Conservation (phyloP, 2,329 filamentous ascomycete genomes). For the Penicillium sp. region DNA sequence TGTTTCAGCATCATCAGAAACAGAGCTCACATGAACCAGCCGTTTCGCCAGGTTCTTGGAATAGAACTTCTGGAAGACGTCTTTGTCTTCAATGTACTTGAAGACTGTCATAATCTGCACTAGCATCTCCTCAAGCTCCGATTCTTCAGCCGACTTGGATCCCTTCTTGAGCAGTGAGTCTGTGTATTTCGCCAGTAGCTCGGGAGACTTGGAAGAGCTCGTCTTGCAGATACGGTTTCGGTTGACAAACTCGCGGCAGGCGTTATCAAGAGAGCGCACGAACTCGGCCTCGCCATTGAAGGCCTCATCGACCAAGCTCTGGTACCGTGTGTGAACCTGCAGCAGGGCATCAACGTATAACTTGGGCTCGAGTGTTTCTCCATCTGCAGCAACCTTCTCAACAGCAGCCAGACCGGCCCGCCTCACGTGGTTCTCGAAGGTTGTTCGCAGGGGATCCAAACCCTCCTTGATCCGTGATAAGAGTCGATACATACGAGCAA, state of each 20-base stretch:
- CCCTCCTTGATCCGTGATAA: constrained; percentile 87
- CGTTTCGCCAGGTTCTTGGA: constrained; percentile 94
- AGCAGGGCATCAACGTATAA: constrained; percentile 93
- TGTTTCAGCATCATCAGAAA: constrained; percentile 94
- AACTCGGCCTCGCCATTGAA: constrained; percentile 97
- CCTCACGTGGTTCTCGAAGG: constrained; percentile 89
- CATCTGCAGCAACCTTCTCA: constrained; percentile 83
- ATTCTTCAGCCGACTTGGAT: constrained; percentile 87
- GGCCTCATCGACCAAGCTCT: constrained; percentile 82
- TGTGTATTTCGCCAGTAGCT: constrained; percentile 91
- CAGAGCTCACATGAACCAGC: constrained; percentile 90
- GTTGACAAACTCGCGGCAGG: constrained; percentile 97
- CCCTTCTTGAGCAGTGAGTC: constrained; percentile 88
- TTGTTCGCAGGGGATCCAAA: constrained; percentile 78
- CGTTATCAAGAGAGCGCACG: constrained; percentile 91
- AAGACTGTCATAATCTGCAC: constrained; percentile 98
- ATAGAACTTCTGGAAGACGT: constrained; percentile 99
- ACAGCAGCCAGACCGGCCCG: constrained; percentile 86
- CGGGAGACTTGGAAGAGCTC: constrained; percentile 89
- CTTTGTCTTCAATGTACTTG: constrained; percentile 99
- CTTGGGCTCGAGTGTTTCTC: constrained; percentile 90
- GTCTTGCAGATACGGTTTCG: constrained; percentile 94
- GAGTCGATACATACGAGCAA: constrained; percentile 93
- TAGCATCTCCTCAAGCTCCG: constrained; percentile 83
- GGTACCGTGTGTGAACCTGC: constrained; percentile 91